Base-by-base conservation (phyloP, 1,139 yeast genomes). In the Saccharomyces pastorianus region DNA sequence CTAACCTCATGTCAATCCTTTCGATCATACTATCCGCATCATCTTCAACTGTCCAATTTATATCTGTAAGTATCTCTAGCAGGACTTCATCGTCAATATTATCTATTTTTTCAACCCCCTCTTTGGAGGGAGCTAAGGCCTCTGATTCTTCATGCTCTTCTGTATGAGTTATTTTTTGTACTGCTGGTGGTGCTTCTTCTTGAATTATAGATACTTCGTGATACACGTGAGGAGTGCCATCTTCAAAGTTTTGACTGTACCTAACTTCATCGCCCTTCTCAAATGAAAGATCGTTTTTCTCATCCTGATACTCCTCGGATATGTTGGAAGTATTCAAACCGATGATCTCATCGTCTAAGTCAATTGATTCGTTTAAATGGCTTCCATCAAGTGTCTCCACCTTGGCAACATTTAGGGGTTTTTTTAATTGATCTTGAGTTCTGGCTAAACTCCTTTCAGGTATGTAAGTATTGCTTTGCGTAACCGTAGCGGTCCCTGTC, bases 21-120 rank as follows among this genome's bases (percentile, higher is more conserved):
- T 74, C 75, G 42, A 85, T 76, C 32, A 90, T 68, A 0, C 77
- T 72, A 25, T 75, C 78, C 6, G 85, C 76, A 59, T 82, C 84
- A 64, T 87, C 95, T 17, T 77, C 72, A 0, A 83, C 76, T 28
- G 79, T 79, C 95, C 96, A 89, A 44, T 81, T 81, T 27, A 88
- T 78, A 57, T 85, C 93, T 32, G 85, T 88, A 58, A 88, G 76
- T 17, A 88, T 71, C 56, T 88, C 70, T 31, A 63, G 51, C 26
- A 67, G 49, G 8, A 60, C 65, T 53, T 66, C 67, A 51, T 64
- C 65, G 28, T 63, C 62, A 4, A n/a, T 8, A 23, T 26, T 48
- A 31, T 44, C 50, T 13, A 17, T 23, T 48, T 41, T 26, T 11
- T 29, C 31, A 20, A 44, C 42, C 6, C 38, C 23, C 2, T 29